A percentile compares a stretch with the other conserved stretches of the same genome.
Evolutionary conservation across 139 green algal species (phyloP).

Genomic region (Chlorella vulgaris): DNA sequence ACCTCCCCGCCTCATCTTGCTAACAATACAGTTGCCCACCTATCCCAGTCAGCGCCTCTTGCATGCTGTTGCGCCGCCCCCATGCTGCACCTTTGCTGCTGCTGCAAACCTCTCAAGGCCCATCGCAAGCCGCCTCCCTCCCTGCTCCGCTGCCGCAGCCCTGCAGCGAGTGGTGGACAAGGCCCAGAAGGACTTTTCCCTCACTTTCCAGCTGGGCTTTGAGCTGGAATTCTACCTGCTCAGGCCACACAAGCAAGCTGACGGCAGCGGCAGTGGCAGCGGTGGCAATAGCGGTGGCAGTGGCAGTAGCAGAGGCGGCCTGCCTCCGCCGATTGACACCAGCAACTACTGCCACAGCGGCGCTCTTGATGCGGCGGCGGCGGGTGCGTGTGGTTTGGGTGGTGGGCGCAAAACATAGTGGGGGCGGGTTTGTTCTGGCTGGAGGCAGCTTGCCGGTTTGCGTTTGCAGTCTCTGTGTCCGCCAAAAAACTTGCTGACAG

Average conservation of each 20-base stretch:
- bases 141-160: background rate
- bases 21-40: too few relatives aligned
- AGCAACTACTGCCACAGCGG: constrained; percentile 48
- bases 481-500: too few relatives aligned
- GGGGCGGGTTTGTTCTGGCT: background rate
- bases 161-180: constrained; percentile 32
- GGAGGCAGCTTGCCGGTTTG: too few relatives aligned
- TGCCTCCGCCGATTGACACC: constrained; percentile 40
- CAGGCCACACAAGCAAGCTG: background rate
- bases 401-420: background rate
- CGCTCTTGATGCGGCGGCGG: constrained; percentile 39
- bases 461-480: too few relatives aligned
- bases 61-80: background rate
- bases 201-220: constrained; percentile 46
- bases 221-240: constrained; percentile 67
- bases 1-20: too few relatives aligned
- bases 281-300: background rate
- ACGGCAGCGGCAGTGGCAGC: background rate
- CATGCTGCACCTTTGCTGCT: too few relatives aligned
- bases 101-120: too few relatives aligned
- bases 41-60: too few relatives aligned
- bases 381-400: background rate
- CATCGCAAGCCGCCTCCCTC: too few relatives aligned
- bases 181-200: constrained; percentile 9
- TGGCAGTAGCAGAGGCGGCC: background rate